Conservation (phyloP, 208 protist genomes). For the Trypanosoma avium region DNA sequence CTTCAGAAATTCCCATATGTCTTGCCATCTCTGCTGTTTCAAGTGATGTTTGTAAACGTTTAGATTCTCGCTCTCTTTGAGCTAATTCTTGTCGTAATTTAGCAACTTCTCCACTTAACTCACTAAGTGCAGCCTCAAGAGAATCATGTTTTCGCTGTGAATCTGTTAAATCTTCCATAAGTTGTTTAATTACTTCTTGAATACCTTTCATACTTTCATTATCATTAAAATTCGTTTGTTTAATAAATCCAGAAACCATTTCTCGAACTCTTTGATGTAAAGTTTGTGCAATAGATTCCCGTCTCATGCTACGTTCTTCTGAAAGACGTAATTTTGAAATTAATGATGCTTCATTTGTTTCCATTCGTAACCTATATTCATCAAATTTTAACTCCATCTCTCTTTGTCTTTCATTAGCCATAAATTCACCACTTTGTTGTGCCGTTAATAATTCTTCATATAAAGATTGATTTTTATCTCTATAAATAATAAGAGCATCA, state of each 20-base stretch:
- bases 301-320: slow-evolving; percentile 16
- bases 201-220: neutral
- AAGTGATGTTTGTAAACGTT: neutral
- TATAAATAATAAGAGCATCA: slow-evolving; percentile 2
- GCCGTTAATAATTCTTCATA: slow-evolving; percentile 7
- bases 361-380: neutral
- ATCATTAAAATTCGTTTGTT: slow-evolving; percentile 2
- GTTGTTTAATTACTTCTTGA: neutral
- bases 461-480: slow-evolving; percentile 3
- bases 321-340: slow-evolving; percentile 8
- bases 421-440: slow-evolving; percentile 7
- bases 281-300: slow-evolving; percentile 11
- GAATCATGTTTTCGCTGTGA: slow-evolving; percentile 18
- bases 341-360: neutral
- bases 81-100: slow-evolving; percentile 12
- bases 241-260: slow-evolving; percentile 22
- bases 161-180: neutral
- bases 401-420: neutral
- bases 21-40: neutral
- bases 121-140: slow-evolving; percentile 33
- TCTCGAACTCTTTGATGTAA: slow-evolving; percentile 26
- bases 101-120: slow-evolving; percentile 37
- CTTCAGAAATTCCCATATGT: neutral
- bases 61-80: neutral
- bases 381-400: slow-evolving; percentile 2